Evolutionary conservation across 2,329 filamentous ascomycete species (phyloP), one percentile per base, ranked within the genome.

Genomic region (Penicillium sp.): DNA sequence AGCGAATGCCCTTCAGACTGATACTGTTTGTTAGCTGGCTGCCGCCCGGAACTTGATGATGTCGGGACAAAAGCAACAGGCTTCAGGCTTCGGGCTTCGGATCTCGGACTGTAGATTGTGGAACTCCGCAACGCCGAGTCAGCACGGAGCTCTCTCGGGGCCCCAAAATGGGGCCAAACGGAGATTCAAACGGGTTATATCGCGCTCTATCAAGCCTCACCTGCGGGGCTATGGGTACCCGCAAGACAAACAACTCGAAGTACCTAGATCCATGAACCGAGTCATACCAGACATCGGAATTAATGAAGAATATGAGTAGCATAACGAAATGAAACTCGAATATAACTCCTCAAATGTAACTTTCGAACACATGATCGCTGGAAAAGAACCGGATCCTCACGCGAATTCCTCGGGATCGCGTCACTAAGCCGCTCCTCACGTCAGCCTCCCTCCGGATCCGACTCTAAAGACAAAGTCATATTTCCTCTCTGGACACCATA

Each of bases 231-330:
- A 16, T 34, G 46, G 35, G 36, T 10, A 47, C 27, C 34, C 11
- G 23, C 32, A n/a, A 38, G 29, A 35, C 32, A 5, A 14, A 39
- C 16, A 19, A 19, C 5, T 10, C 26, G 19, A 7, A 19, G 27
- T 39, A 42, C n/a, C 7, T 34, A 36, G 19, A 16, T 13, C 38
- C 30, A 50, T 32, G 27, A 41, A 41, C 43, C 50, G 29, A 54
- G 38, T 30, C 48, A 51, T 38, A 5, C 26, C 34, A 44, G 39
- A 39, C 34, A 14, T 32, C 29, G 35, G 27, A 13, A 6, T 42
- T 54, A 40, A 54, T 43, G 46, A 23, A 54, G 44, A 44, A 50
- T 54, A 54, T 43, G 51, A 50, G 51, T 53, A 53, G 44, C 44
- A 42, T 43, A 38, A 11, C 39, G 45, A 44, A 50, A 38, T 4